phyloP scores from a whole-genome alignment of 1,284 basidiomycete species.

The Macrocybe sp. region DNA sequence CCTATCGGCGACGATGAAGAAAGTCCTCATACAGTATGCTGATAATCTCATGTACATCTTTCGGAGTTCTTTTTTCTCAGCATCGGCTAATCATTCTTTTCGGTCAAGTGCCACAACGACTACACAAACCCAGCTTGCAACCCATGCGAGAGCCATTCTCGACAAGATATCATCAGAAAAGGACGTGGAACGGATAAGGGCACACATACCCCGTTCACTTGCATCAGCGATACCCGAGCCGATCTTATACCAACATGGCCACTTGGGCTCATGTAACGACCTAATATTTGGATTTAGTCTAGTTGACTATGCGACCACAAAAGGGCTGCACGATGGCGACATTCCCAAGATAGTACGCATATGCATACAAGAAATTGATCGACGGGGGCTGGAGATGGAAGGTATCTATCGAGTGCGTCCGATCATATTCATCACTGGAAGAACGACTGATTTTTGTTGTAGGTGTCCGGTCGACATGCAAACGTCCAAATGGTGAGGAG shows the following conservation, averaged over 20 bases:
- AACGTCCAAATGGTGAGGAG: conserved; percentile 69
- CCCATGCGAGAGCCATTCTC: conserved; percentile 52
- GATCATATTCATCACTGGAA: neutral
- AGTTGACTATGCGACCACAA: conserved; percentile 87
- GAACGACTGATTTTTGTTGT: neutral
- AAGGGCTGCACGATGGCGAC: conserved; percentile 68
- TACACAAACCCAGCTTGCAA: conserved; percentile 65
- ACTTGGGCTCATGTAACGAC: conserved; percentile 84
- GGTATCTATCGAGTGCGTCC: conserved; percentile 76
- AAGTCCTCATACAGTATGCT: conserved; percentile 64
- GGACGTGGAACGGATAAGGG: conserved; percentile 56
- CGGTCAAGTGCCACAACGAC: conserved; percentile 54
- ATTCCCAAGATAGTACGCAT: conserved; percentile 83
- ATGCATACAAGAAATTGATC: conserved; percentile 83
- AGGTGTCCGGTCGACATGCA: conserved; percentile 84
- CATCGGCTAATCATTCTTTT: conserved; percentile 4
- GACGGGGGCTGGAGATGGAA: conserved; percentile 74
- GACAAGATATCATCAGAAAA: conserved; percentile 65
- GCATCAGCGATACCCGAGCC: conserved; percentile 60
- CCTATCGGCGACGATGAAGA: conserved; percentile 60
- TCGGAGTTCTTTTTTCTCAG: conserved; percentile 1
- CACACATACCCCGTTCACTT: conserved; percentile 53
- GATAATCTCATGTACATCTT: conserved; percentile 68
- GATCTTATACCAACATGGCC: conserved; percentile 73
- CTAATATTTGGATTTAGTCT: conserved; percentile 92